Evolutionary conservation across 768 basidiomycete species (phyloP).

Genomic region (Pleurotus tuber-regium): DNA sequence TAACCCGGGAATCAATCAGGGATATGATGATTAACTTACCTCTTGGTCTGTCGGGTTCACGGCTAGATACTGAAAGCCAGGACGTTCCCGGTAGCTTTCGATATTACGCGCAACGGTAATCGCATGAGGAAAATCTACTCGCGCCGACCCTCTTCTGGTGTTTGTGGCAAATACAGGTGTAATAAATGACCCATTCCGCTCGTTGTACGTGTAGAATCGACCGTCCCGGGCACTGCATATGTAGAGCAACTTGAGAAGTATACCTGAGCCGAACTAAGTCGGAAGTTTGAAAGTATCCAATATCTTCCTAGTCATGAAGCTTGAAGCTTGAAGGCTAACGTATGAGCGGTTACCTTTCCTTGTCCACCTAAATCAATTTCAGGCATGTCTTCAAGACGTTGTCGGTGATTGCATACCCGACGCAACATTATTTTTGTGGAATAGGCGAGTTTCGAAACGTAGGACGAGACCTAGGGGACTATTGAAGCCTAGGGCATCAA

Average conservation of each 20-base stretch:
- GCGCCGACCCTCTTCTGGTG: background rate
- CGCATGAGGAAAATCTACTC: background rate
- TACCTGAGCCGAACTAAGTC: no score
- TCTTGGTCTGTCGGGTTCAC: conserved; percentile 10
- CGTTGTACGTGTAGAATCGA: conserved; percentile 12
- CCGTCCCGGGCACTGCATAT: no score
- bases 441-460: no score
- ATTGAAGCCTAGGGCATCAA: no score
- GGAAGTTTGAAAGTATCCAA: no score
- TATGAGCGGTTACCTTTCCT: background rate
- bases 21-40: conserved; percentile 12
- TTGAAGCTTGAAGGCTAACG: no score
- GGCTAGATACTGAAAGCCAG: conserved; percentile 19
- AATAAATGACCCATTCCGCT: conserved; percentile 11
- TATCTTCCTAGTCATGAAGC: no score
- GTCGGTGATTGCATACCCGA: conserved; percentile 14
- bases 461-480: no score
- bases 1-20: conserved; percentile 12
- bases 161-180: conserved; percentile 8
- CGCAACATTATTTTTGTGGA: no score
- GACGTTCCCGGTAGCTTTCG: conserved; percentile 17
- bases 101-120: conserved; percentile 20
- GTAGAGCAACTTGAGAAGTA: no score
- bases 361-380: conserved; percentile 19
- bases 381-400: conserved; percentile 14